These are phyloP conservation scores for Tylopilus balloui DNA, from an alignment of 768 basidiomycete species.

Conservation along the genomic window DNA sequence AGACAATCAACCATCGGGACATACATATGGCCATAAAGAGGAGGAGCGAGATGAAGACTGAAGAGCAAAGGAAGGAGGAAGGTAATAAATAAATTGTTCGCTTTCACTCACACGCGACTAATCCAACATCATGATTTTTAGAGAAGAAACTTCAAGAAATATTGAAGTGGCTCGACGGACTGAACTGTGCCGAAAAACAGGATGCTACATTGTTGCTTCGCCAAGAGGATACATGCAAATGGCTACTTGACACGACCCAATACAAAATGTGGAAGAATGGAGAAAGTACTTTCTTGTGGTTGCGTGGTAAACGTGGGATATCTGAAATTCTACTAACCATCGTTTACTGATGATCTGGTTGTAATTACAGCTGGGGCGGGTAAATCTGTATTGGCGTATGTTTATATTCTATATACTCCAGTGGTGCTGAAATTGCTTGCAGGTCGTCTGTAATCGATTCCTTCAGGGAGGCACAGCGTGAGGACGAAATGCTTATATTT, in stretches of 20 bases:
- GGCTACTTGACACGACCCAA: constrained; percentile 1
- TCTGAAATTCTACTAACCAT: no score
- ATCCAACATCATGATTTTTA: no score
- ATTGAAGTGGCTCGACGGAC: constrained; percentile 2
- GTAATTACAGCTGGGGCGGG: constrained; percentile 1
- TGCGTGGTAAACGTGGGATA: constrained; percentile 5
- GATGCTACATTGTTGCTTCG: background rate
- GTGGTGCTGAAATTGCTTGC: background rate
- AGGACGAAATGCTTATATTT: background rate
- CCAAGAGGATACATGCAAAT: constrained; percentile 1
- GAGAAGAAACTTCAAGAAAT: background rate
- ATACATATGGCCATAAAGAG: background rate
- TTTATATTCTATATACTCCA: background rate
- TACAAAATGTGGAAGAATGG: constrained; percentile 1
- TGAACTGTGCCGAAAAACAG: constrained; percentile 4
- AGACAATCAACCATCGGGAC: no score
- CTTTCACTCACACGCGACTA: no score
- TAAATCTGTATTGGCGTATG: constrained; percentile 10
- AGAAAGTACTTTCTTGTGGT: background rate
- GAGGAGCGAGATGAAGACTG: background rate
- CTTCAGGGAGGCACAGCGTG: background rate
- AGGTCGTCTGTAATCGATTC: constrained; percentile 5
- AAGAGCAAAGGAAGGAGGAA: background rate
- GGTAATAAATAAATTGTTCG: no score
- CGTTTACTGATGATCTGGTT: background rate